Percentiles rank a stretch among this genome's conserved stretches.
phyloP scores from a whole-genome alignment of 2,329 filamentous ascomycete genomes.

The Diaporthe humulicola region DNA sequence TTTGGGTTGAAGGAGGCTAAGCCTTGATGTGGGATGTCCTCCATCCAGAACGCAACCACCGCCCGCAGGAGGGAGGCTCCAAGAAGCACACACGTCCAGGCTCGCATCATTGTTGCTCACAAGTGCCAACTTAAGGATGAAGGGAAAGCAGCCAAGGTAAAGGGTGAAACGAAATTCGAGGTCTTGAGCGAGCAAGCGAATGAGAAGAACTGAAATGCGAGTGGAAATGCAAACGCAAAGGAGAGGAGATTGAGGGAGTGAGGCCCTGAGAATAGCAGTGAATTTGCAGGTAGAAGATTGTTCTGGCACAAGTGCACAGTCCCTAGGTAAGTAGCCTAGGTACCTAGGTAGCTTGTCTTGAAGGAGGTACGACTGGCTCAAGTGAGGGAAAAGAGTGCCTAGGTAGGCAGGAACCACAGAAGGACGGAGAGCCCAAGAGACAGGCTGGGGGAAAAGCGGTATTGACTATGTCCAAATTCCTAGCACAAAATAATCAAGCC shows the following conservation, averaged over 20 bases:
- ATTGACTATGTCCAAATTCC: not conserved
- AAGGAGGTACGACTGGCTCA: not conserved
- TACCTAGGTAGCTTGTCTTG: not conserved
- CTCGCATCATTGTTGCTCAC: not conserved
- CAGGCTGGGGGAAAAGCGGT: not conserved
- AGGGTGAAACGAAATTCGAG: not conserved
- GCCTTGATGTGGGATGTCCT: conserved; percentile 60
- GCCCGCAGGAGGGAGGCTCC: conserved; percentile 40
- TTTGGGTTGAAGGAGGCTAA: conserved; percentile 60
- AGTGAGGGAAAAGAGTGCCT: not conserved
- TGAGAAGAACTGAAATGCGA: not conserved
- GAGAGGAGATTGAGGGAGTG: not conserved
- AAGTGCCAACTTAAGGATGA: not conserved
- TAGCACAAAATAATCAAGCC: not conserved
- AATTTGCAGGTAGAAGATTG: not conserved
- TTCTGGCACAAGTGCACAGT: too few species aligned
- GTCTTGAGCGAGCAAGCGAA: not conserved
- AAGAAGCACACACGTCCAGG: conserved; percentile 5
- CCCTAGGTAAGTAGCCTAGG: not conserved
- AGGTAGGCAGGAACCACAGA: not conserved
- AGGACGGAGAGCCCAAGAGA: not conserved
- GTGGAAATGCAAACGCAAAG: not conserved
- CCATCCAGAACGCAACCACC: conserved; percentile 54
- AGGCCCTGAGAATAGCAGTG: not conserved
- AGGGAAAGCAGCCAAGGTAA: not conserved